phyloP scores from a whole-genome alignment of 305 asterid genomes.

The Fraxinus velutina region DNA sequence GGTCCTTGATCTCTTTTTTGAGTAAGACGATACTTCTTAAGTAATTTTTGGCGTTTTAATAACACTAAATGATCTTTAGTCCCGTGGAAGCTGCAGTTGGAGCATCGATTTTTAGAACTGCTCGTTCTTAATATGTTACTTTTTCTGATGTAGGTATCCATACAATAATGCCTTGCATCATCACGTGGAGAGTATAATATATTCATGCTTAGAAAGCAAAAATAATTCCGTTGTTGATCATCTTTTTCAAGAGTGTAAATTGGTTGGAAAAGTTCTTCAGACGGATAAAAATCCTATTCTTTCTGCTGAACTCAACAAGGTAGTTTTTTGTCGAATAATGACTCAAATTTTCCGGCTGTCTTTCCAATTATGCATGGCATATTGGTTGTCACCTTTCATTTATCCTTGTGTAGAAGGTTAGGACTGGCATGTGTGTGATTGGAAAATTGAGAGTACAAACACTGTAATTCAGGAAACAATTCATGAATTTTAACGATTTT shows the following conservation, averaged over 20 bases:
- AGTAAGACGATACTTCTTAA: slow-evolving; percentile 46
- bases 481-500: neutral
- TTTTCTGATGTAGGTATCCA: slow-evolving; percentile 64
- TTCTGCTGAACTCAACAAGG: slow-evolving; percentile 59
- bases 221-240: slow-evolving; percentile 56
- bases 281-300: slow-evolving; percentile 61
- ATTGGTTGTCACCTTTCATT: neutral
- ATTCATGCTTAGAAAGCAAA: slow-evolving; percentile 86
- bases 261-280: slow-evolving; percentile 68
- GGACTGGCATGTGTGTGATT: slow-evolving; percentile 16
- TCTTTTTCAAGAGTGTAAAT: slow-evolving; percentile 70
- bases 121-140: neutral
- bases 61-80: neutral
- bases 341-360: slow-evolving; percentile 8
- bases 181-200: slow-evolving; percentile 92
- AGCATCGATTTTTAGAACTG: neutral
- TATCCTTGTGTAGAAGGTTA: slow-evolving; percentile 11
- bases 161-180: slow-evolving; percentile 95
- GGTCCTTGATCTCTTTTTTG: slow-evolving; percentile 85
- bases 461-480: neutral
- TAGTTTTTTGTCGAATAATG: slow-evolving; percentile 24
- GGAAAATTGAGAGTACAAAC: slow-evolving; percentile 13
- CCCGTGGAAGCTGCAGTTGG: slow-evolving; percentile 13
- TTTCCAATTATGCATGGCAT: neutral
- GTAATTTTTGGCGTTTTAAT: slow-evolving; percentile 6